Percentiles rank a stretch among this genome's conserved stretches.
phyloP scores from a whole-genome alignment of 495 filamentous ascomycete genomes.

The Penicillium subrubescens region DNA sequence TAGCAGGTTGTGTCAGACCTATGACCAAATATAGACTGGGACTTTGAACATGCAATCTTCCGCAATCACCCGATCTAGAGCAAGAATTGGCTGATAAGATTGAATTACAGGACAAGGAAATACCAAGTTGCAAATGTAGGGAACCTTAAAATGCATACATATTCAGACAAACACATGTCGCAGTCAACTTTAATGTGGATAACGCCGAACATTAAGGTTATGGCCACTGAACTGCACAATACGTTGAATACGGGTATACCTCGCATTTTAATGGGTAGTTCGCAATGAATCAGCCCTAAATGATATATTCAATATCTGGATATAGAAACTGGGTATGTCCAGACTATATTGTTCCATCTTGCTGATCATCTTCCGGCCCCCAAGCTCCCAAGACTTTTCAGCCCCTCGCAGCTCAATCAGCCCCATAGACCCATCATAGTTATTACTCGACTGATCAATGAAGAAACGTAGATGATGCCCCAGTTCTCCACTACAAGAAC shows the following conservation, averaged over 20 bases:
- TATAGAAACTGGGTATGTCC: neutral
- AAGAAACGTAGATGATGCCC: neutral
- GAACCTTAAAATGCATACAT: no score
- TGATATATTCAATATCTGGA: no score
- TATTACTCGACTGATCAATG: neutral
- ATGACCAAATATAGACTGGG: neutral
- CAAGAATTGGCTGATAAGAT: neutral
- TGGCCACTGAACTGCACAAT: no score
- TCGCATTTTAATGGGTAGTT: no score
- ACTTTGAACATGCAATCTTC: neutral
- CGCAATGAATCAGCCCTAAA: no score
- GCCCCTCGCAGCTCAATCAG: neutral
- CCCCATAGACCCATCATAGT: neutral
- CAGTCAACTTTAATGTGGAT: no score
- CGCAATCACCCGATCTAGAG: neutral
- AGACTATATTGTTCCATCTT: no score
- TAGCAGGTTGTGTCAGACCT: neutral
- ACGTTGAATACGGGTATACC: no score
- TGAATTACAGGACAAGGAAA: neutral
- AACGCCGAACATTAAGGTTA: no score
- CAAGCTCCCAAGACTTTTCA: neutral
- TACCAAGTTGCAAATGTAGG: no score
- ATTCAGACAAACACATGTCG: no score
- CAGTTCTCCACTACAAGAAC: neutral
- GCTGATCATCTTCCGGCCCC: neutral